Conservation (phyloP, 306 rosid species). For the Gastrolobium bilobum region DNA sequence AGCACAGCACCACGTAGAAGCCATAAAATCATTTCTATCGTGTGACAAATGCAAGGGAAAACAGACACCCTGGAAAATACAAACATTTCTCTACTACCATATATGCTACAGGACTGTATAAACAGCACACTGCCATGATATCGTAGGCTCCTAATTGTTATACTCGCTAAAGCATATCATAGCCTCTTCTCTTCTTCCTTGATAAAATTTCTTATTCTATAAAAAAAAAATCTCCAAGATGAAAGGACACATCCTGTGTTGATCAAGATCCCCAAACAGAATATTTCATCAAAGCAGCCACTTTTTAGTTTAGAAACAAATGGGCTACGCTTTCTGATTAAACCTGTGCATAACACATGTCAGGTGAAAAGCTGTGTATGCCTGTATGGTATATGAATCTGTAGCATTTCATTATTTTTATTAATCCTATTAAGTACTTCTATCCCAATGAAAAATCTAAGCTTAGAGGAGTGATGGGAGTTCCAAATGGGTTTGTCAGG, state of each 20-base stretch:
- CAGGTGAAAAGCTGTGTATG: neutral
- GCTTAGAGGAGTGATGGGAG: conserved; percentile 22
- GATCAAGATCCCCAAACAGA: conserved; percentile 1
- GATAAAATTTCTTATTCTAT: neutral
- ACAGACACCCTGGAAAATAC: neutral
- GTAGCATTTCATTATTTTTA: neutral
- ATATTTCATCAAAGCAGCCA: conserved; percentile 6
- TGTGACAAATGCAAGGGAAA: conserved; percentile 19
- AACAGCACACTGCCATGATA: conserved; percentile 2
- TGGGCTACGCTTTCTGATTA: conserved; percentile 15
- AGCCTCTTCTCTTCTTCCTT: neutral
- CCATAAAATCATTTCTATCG: neutral
- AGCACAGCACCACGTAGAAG: neutral
- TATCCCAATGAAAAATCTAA: neutral
- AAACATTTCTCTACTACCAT: neutral
- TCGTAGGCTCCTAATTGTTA: neutral
- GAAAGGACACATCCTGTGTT: conserved; percentile 11
- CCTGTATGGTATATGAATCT: neutral
- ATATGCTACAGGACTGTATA: neutral
- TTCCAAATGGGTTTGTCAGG: conserved; percentile 30
- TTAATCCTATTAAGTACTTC: conserved; percentile 13
- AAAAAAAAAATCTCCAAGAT: neutral
- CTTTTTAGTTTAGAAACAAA: neutral
- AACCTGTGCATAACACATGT: neutral
- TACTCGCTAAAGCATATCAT: conserved; percentile 1